Percentiles rank a stretch among this genome's conserved stretches.
These are phyloP conservation scores for Trichophaea hybrida DNA, from an alignment of 2,329 filamentous ascomycete species.

Conservation along the genomic window DNA sequence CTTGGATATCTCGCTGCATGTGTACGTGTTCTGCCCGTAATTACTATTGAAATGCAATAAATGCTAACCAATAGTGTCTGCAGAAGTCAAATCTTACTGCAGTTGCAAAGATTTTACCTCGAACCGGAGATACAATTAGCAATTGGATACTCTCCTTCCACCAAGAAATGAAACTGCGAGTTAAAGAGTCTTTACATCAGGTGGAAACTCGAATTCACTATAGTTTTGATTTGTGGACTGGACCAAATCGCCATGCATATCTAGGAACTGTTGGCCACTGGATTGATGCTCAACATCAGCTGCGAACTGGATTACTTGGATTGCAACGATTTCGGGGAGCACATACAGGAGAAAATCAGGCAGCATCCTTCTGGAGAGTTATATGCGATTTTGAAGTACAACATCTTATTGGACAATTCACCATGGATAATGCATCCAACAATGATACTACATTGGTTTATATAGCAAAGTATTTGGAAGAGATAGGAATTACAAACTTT, in stretches of 20 bases:
- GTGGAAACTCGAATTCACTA: conserved; percentile 7
- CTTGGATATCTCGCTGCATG: too few relatives aligned
- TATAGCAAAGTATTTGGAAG: neutral
- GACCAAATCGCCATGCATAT: conserved; percentile 3
- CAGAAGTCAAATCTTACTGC: neutral
- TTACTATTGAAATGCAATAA: too few relatives aligned
- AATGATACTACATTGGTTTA: conserved; percentile 3
- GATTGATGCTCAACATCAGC: neutral
- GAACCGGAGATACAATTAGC: neutral
- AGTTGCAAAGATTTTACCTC: neutral
- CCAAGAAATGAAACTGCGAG: neutral
- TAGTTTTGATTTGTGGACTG: conserved; percentile 14
- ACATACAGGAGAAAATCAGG: conserved; percentile 12
- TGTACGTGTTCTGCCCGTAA: too few relatives aligned
- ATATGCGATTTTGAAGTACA: conserved; percentile 5
- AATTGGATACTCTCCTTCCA: neutral
- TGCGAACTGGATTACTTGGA: conserved; percentile 1
- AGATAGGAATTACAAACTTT: neutral
- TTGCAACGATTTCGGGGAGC: neutral
- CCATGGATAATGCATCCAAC: conserved; percentile 9
- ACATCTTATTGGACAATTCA: conserved; percentile 5
- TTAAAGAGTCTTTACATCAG: neutral
- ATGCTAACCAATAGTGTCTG: too few relatives aligned
- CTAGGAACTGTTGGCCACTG: conserved; percentile 7
- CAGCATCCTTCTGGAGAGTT: neutral